phyloP scores from a whole-genome alignment of 106 monocot genomes.

The Dendrobium catenatum region DNA sequence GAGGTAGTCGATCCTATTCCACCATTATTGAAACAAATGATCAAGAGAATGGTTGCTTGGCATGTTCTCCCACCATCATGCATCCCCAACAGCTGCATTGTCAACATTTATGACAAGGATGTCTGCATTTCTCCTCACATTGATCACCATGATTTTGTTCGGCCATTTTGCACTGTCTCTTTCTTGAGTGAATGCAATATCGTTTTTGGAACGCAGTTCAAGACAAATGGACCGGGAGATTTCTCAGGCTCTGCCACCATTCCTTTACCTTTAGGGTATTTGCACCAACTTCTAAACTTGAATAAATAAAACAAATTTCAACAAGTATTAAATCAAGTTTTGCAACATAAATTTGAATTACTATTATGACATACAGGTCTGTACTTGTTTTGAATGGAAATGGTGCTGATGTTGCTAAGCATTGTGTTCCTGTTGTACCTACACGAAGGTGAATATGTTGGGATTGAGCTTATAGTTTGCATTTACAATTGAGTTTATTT shows the following conservation, averaged over 20 bases:
- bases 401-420: constrained; percentile 75
- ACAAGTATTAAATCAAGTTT: neutral
- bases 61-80: constrained; percentile 36
- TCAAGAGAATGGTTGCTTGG: constrained; percentile 45
- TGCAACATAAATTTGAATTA: neutral
- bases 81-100: constrained; percentile 49
- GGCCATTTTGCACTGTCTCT: constrained; percentile 52
- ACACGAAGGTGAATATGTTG: neutral
- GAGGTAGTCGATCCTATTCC: constrained; percentile 42
- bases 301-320: neutral
- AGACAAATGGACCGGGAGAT: constrained; percentile 25
- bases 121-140: constrained; percentile 69
- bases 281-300: no score
- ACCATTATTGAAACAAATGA: constrained; percentile 36
- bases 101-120: constrained; percentile 53
- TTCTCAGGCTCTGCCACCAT: constrained; percentile 34
- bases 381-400: constrained; percentile 74
- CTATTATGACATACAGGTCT: constrained; percentile 26
- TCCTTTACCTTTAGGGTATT: constrained; percentile 42
- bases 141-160: constrained; percentile 49
- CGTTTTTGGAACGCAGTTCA: constrained; percentile 40
- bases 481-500: no score
- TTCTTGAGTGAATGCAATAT: constrained; percentile 40
- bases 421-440: constrained; percentile 71
- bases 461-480: no score